Evolutionary conservation across 805 yeast species (phyloP), one percentile per base, ranked within the genome.

Genomic region (Cyberlindnera mississippiensis): DNA sequence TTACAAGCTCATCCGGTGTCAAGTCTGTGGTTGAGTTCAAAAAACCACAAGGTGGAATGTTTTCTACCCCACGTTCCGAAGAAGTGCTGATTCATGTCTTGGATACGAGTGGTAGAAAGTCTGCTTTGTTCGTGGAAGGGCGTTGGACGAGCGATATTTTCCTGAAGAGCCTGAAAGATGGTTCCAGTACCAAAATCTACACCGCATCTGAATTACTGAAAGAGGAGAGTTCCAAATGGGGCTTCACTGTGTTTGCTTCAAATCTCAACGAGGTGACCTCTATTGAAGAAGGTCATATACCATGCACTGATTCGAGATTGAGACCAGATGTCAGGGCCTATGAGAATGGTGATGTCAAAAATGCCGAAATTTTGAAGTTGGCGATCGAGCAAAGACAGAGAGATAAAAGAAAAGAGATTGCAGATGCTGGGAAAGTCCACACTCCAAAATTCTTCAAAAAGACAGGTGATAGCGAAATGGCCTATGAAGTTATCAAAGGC

Each of bases 281-380:
- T 4, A 63, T 91, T 12, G 97, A 91, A 57, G 48, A 71, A 22
- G 83, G 68, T 3, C 40, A 62, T 2, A 52, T 90, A 30, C 83
- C 97, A 6, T 90, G 90, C 3, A 86, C 93, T 1, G 99, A 93
- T 60, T 85, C 96, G 7, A 76, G 99, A 56, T 63, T 80, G 34
- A 75, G 99, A 57, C 98, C 97, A 1, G 99, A 93, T 60, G 78
- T 88, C 56, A 67, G 75, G 33, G 62, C 68, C 2, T 88, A 87
- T 52, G 95, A 87, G 57, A 59, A 72, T 14, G 93, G 89, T 2
- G 67, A 78, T 17, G 64, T 82, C 10, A 86, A 78, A 16, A 63
- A 69, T 40, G 96, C 98, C 0, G 97, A 91, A 59, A 53, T 48
- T 1, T 49, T 77, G 48, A 93, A 93, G 59, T 60, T 78, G 30